Conservation (phyloP, 2,329 filamentous ascomycete genomes). For the Venturia pyrina region DNA sequence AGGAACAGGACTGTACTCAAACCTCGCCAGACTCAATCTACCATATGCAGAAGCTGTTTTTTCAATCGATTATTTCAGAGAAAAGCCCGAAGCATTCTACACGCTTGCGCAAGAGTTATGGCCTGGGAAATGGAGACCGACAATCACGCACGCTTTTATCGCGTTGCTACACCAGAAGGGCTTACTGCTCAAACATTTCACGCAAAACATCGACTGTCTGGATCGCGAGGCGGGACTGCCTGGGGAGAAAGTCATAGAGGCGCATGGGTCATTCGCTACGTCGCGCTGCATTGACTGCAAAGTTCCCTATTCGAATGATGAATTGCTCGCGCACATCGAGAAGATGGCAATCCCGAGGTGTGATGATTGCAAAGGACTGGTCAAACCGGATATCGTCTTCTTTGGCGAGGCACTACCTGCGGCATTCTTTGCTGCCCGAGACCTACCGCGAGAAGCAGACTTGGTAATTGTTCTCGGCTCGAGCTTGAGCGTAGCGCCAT, state of each 20-base stretch:
- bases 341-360: slow-evolving; percentile 64
- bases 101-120: slow-evolving; percentile 85
- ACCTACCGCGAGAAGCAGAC: slow-evolving; percentile 54
- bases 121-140: slow-evolving; percentile 80
- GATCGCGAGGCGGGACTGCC: slow-evolving; percentile 82
- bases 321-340: slow-evolving; percentile 62
- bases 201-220: slow-evolving; percentile 95
- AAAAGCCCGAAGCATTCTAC: slow-evolving; percentile 84
- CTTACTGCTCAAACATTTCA: slow-evolving; percentile 76
- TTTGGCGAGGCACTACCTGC: slow-evolving; percentile 68
- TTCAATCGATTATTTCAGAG: slow-evolving; percentile 78
- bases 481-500: slow-evolving; percentile 78
- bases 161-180: slow-evolving; percentile 69
- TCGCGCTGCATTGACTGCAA: slow-evolving; percentile 90
- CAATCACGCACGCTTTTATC: slow-evolving; percentile 83
- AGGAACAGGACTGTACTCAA: slow-evolving; percentile 86
- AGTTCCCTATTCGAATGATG: slow-evolving; percentile 56
- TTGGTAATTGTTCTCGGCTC: slow-evolving; percentile 81
- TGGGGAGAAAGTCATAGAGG: slow-evolving; percentile 72
- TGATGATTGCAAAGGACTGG: slow-evolving; percentile 59
- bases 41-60: slow-evolving; percentile 90
- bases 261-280: slow-evolving; percentile 86
- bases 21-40: slow-evolving; percentile 74
- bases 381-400: slow-evolving; percentile 94
- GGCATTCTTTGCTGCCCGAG: slow-evolving; percentile 51